Percentiles rank a stretch among this genome's conserved stretches.
Conservation (phyloP, 1,284 basidiomycete genomes). For the Hypsizygus ulmarius region DNA sequence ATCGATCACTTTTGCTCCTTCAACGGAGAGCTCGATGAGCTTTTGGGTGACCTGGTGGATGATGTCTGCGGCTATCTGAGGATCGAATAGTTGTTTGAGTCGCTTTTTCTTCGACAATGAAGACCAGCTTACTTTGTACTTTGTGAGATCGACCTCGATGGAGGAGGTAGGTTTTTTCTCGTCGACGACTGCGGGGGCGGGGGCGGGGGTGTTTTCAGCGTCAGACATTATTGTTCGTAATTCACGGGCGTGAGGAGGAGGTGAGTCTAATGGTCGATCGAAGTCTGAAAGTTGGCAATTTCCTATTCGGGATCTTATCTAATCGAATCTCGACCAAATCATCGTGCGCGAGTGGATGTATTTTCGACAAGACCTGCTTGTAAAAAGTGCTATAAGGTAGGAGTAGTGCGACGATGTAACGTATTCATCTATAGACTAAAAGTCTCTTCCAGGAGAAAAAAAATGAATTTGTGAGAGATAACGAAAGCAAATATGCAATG, state of each 20-base stretch:
- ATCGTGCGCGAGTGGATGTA: not conserved
- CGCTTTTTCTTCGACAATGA: slow-evolving; percentile 13
- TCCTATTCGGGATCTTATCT: slow-evolving; percentile 3
- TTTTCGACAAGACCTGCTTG: too few relatives aligned
- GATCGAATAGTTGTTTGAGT: slow-evolving; percentile 9
- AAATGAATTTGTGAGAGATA: too few relatives aligned
- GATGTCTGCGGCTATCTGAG: slow-evolving; percentile 86
- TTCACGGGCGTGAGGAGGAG: slow-evolving; percentile 2
- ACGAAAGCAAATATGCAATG: too few relatives aligned
- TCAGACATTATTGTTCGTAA: slow-evolving; percentile 50
- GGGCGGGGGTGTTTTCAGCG: slow-evolving; percentile 38
- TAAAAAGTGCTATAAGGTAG: not conserved
- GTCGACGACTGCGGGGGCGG: slow-evolving; percentile 28
- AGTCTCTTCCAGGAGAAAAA: too few relatives aligned
- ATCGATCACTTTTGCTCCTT: slow-evolving; percentile 88
- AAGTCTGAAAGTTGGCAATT: not conserved
- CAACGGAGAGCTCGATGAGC: slow-evolving; percentile 72
- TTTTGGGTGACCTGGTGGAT: slow-evolving; percentile 85
- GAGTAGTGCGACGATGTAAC: not conserved
- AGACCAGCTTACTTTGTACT: slow-evolving; percentile 65
- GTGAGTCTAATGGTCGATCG: not conserved
- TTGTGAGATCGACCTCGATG: slow-evolving; percentile 73
- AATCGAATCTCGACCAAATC: too few relatives aligned
- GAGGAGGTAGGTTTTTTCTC: slow-evolving; percentile 53
- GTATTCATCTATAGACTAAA: not conserved